Evolutionary conservation across 2,329 filamentous ascomycete genomes (phyloP).

Genomic region (Ambrosiella xylebori): DNA sequence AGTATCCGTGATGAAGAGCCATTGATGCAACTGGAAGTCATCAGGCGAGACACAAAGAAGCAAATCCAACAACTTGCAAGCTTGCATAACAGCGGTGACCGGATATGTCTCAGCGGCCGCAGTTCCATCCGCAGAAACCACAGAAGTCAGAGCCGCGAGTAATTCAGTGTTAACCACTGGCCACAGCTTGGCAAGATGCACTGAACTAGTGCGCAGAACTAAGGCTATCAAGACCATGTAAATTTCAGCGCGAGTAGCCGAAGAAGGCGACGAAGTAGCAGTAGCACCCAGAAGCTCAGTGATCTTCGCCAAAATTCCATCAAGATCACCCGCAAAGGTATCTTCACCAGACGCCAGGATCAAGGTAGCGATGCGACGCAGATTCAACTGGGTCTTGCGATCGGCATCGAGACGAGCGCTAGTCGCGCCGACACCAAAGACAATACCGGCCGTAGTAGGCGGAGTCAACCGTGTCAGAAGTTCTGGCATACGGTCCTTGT

Average conservation of each 20-base stretch:
- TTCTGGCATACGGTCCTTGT: constrained; percentile 79
- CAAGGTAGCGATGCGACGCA: constrained; percentile 66
- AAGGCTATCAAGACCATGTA: constrained; percentile 77
- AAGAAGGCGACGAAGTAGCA: constrained; percentile 78
- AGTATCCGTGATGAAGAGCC: constrained; percentile 93
- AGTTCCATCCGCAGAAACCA: constrained; percentile 50
- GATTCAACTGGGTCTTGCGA: constrained; percentile 74
- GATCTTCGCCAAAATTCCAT: constrained; percentile 60
- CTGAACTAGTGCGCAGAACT: constrained; percentile 57
- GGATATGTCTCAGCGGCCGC: constrained; percentile 54
- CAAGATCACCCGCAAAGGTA: constrained; percentile 61
- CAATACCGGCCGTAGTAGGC: constrained; percentile 84
- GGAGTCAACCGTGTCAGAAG: constrained; percentile 61
- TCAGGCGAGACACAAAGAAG: constrained; percentile 77
- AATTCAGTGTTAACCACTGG: constrained; percentile 77
- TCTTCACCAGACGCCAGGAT: constrained; percentile 63
- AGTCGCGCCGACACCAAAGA: constrained; percentile 94
- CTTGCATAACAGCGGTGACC: constrained; percentile 64
- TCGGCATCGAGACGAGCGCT: constrained; percentile 91
- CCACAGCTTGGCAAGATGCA: constrained; percentile 76
- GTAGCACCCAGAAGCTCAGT: constrained; percentile 75
- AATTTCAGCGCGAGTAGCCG: constrained; percentile 70
- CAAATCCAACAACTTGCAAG: constrained; percentile 81
- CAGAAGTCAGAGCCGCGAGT: constrained; percentile 58
- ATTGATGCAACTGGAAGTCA: constrained; percentile 95